A percentile compares a stretch with the other conserved stretches of the same genome.
Conservation (phyloP, 257 asterid genomes). For the Marsdenia floribunda region DNA sequence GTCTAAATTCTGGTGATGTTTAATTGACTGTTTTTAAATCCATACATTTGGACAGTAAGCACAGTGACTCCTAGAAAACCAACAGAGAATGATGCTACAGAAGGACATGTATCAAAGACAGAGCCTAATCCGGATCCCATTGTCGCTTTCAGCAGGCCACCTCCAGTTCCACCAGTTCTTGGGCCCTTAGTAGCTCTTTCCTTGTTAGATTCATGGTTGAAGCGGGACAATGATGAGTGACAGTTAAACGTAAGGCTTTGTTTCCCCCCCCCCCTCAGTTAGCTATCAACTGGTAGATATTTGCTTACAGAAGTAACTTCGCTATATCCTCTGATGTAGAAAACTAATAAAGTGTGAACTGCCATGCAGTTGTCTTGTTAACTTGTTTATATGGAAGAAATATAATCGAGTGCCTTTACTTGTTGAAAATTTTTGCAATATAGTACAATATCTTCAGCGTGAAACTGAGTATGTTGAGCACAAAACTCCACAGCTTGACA, state of each 20-base stretch:
- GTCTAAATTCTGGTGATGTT: neutral
- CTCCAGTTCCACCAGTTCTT: conserved; percentile 50
- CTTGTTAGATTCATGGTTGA: conserved; percentile 43
- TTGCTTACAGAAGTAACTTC: conserved; percentile 9
- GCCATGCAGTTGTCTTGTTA: neutral
- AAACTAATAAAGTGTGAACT: neutral
- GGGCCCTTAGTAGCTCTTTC: conserved; percentile 62
- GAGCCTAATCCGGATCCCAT: conserved; percentile 39
- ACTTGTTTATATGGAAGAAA: neutral
- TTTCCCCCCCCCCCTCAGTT: neutral
- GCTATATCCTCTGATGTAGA: conserved; percentile 11
- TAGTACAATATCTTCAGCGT: conserved; percentile 32
- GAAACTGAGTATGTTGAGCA: conserved; percentile 33
- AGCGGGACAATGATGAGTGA: conserved; percentile 44
- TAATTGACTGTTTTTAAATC: neutral
- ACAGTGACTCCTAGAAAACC: conserved; percentile 25
- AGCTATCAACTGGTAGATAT: conserved; percentile 10
- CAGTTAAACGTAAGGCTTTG: conserved; percentile 19
- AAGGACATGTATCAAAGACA: conserved; percentile 20
- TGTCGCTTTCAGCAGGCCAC: conserved; percentile 57
- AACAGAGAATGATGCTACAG: conserved; percentile 20
- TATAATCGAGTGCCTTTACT: conserved; percentile 13
- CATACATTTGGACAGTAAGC: conserved; percentile 26
- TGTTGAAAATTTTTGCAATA: conserved; percentile 29
- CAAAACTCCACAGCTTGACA: conserved; percentile 38